Evolutionary conservation across 176 grass and related monocot species (phyloP).

Genomic region (Alloteropsis semialata): DNA sequence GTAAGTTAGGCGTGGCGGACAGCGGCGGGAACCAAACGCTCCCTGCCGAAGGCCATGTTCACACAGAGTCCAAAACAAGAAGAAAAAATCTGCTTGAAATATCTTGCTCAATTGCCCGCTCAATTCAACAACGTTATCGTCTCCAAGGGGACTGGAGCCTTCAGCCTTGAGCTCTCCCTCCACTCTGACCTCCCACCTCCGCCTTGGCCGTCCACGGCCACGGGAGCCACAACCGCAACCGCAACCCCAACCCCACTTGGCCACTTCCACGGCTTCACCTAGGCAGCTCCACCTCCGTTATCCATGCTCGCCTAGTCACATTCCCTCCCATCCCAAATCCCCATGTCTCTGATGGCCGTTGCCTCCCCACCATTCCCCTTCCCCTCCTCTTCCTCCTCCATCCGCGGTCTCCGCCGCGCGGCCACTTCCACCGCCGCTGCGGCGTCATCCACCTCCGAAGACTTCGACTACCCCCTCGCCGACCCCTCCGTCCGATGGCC

Average conservation of each 20-base stretch:
- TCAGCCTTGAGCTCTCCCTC: not conserved
- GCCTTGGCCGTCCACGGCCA: not conserved
- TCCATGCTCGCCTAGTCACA: slow-evolving; percentile 22
- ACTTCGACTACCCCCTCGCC: slow-evolving; percentile 81
- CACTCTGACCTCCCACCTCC: not conserved
- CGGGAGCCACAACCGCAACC: not conserved
- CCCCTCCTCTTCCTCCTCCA: slow-evolving; percentile 12
- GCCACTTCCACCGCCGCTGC: not conserved
- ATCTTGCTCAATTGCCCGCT: slow-evolving; percentile 23
- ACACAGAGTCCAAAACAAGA: not conserved
- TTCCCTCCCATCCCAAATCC: not conserved
- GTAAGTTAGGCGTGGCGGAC: too few species aligned
- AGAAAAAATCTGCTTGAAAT: slow-evolving; percentile 12
- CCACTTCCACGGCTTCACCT: not conserved
- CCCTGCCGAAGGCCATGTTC: too few species aligned
- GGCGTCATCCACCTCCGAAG: slow-evolving; percentile 12
- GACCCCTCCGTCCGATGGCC: slow-evolving; percentile 87
- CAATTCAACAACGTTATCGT: slow-evolving; percentile 29
- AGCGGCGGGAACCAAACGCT: too few species aligned
- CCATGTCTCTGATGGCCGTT: slow-evolving; percentile 62
- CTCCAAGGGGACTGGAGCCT: not conserved
- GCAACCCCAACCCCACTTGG: not conserved
- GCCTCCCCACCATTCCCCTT: slow-evolving; percentile 28
- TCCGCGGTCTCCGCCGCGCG: slow-evolving; percentile 33
- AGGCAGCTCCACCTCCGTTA: not conserved